Evolutionary conservation across 2,329 filamentous ascomycete genomes (phyloP).

Genomic region (Sporothrix schenckii): DNA sequence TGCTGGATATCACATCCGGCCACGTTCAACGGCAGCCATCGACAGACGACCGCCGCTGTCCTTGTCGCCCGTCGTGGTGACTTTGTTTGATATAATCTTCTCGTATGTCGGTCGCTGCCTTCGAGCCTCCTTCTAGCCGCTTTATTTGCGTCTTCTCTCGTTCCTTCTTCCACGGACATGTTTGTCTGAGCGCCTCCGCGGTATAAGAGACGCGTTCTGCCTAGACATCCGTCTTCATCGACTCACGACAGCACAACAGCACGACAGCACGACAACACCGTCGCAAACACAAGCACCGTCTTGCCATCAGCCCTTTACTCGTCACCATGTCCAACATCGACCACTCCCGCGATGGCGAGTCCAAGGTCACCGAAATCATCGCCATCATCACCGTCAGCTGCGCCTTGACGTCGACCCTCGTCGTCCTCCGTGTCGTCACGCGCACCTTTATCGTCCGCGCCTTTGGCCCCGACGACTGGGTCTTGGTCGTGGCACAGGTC

Average conservation of each 20-base stretch:
- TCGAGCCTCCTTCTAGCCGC: neutral
- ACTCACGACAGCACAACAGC: neutral
- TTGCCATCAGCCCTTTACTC: neutral
- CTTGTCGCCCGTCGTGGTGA: neutral
- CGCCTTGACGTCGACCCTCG: conserved; percentile 27
- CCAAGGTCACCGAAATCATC: conserved; percentile 36
- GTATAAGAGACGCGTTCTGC: neutral
- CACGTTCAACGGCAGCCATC: neutral
- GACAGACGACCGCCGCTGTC: neutral
- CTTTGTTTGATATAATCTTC: neutral
- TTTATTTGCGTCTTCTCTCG: neutral
- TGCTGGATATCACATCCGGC: neutral
- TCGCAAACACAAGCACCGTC: no score
- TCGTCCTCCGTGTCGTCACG: neutral
- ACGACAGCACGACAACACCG: neutral
- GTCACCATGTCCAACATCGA: conserved; percentile 12
- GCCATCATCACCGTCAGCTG: conserved; percentile 38
- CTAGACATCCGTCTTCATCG: neutral
- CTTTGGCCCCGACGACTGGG: neutral
- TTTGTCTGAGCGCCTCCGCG: neutral
- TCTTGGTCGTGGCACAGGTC: neutral
- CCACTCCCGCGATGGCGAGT: conserved; percentile 35
- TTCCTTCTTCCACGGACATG: neutral
- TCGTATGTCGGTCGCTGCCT: neutral
- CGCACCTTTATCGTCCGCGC: conserved; percentile 17